Conservation (phyloP, 768 basidiomycete genomes). For the Auriscalpium orientale region DNA sequence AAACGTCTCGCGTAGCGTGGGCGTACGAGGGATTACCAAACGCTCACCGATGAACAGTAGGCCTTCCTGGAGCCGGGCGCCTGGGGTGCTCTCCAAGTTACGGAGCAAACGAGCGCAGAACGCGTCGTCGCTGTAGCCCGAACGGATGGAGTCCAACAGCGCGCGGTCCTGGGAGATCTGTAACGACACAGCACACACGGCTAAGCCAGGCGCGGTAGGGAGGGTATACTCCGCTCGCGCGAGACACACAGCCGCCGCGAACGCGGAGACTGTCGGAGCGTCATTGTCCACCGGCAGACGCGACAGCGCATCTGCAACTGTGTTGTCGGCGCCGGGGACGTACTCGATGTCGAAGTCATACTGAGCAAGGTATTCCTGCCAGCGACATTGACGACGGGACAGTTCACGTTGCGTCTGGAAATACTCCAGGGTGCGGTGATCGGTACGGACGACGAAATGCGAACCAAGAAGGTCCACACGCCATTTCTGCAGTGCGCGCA, state of each 20-base stretch:
- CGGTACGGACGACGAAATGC: constrained; percentile 24
- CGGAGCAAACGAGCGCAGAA: constrained; percentile 4
- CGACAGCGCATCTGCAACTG: constrained; percentile 14
- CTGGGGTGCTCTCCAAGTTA: not conserved
- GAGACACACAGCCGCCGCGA: not conserved
- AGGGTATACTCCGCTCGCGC: not conserved
- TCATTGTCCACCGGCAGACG: not conserved
- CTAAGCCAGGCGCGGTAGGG: not conserved
- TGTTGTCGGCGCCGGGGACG: constrained; percentile 13
- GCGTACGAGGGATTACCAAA: constrained; percentile 16
- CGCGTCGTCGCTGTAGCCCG: constrained; percentile 9
- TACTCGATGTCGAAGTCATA: constrained; percentile 13
- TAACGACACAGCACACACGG: constrained; percentile 12
- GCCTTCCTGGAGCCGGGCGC: not conserved
- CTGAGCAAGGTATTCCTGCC: constrained; percentile 10
- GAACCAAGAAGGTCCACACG: constrained; percentile 16
- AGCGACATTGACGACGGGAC: constrained; percentile 10
- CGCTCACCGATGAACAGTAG: constrained; percentile 15
- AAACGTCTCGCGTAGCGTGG: constrained; percentile 6
- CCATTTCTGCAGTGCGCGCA: constrained; percentile 23
- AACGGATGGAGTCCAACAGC: not conserved
- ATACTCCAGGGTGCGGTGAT: constrained; percentile 30
- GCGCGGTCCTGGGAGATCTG: constrained; percentile 15
- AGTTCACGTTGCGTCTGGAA: not conserved
- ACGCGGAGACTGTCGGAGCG: too few species aligned